A percentile compares a stretch with the other conserved stretches of the same genome.
These are phyloP conservation scores for Tulasnella sp. DNA, from an alignment of 768 basidiomycete species.

Conservation along the genomic window DNA sequence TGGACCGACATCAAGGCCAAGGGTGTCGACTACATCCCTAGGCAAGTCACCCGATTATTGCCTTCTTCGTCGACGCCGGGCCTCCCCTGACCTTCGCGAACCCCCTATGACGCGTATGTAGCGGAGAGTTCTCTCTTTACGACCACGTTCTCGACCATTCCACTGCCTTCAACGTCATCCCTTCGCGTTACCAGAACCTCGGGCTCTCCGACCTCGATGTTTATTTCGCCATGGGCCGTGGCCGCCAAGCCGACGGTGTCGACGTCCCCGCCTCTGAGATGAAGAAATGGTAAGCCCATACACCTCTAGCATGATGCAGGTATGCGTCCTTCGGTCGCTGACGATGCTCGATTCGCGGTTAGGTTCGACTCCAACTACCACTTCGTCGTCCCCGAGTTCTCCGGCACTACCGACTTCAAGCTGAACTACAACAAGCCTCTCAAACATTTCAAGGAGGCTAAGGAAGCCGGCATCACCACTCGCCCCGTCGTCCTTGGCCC, in stretches of 20 bases:
- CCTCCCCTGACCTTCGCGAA: conserved; percentile 35
- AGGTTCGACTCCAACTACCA: conserved; percentile 99
- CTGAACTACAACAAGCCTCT: conserved; percentile 94
- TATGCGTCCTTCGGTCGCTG: neutral
- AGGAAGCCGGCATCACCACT: conserved; percentile 83
- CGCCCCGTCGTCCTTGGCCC: conserved; percentile 97
- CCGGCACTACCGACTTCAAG: conserved; percentile 89
- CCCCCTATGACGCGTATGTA: conserved; percentile 46
- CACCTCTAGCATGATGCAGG: neutral
- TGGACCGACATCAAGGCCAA: conserved; percentile 84
- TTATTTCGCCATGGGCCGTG: conserved; percentile 99
- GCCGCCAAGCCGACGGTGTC: conserved; percentile 90
- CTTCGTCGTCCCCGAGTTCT: conserved; percentile 96
- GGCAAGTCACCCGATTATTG: conserved; percentile 55
- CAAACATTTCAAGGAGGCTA: conserved; percentile 92
- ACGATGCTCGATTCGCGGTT: conserved; percentile 21
- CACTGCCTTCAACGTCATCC: conserved; percentile 93
- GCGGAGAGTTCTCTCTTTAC: conserved; percentile 98
- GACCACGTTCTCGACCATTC: conserved; percentile 99
- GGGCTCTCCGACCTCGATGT: conserved; percentile 88
- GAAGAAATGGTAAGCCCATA: conserved; percentile 90
- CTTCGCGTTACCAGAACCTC: conserved; percentile 87
- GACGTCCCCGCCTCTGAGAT: conserved; percentile 98
- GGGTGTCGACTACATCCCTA: conserved; percentile 89
- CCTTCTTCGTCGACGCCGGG: neutral